phyloP scores from a whole-genome alignment of 345 rosid species.

The Geranium rotundifolium region DNA sequence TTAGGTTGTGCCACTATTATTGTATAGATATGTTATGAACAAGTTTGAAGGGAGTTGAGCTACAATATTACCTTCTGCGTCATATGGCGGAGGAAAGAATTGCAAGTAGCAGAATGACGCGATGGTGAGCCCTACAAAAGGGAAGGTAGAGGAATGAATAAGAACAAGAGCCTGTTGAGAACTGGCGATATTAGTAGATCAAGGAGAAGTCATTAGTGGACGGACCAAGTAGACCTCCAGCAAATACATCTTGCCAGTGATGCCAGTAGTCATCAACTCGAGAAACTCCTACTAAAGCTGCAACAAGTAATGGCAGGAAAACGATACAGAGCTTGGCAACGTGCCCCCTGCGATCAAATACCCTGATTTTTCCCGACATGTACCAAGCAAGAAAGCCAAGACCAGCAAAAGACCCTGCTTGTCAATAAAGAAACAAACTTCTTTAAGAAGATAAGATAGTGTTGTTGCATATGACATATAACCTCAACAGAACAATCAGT shows the following conservation, averaged over 20 bases:
- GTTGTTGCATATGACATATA: background rate
- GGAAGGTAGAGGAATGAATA: background rate
- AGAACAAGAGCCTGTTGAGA: background rate
- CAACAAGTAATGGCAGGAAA: background rate
- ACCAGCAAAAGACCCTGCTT: background rate
- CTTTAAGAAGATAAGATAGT: background rate
- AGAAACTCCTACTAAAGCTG: background rate
- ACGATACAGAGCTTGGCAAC: background rate
- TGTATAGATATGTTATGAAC: too few species aligned
- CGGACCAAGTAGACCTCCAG: background rate
- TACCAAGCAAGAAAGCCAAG: background rate
- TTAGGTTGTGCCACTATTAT: too few species aligned
- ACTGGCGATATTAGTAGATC: background rate
- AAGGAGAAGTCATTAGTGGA: background rate
- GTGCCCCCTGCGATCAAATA: background rate
- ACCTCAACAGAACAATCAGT: background rate
- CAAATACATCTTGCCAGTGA: background rate
- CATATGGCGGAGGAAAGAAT: conserved; percentile 68
- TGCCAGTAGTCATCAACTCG: background rate
- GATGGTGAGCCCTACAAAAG: conserved; percentile 36
- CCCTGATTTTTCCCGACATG: background rate
- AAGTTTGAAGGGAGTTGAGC: background rate
- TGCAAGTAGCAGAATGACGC: conserved; percentile 64
- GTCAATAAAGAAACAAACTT: too few species aligned
- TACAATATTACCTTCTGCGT: conserved; percentile 36